A percentile compares a stretch with the other conserved stretches of the same genome.
Conservation (phyloP, 2,329 filamentous ascomycete genomes). For the Ascochyta fabae region DNA sequence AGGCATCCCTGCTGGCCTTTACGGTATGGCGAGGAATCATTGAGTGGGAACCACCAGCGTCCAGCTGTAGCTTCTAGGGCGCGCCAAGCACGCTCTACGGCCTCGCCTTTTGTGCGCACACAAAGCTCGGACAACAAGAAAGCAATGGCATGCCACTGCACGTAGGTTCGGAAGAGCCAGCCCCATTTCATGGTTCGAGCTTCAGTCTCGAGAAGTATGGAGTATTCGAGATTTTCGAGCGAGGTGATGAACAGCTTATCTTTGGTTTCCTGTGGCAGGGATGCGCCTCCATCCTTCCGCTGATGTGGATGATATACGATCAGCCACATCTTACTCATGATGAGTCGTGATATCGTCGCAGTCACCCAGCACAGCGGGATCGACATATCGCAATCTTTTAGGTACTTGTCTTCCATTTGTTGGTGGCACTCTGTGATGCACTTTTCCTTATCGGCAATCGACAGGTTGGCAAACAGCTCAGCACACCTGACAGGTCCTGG, state of each 20-base stretch:
- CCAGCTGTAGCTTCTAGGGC: conserved; percentile 59
- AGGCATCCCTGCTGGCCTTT: conserved; percentile 58
- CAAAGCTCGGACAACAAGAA: conserved; percentile 68
- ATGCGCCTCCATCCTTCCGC: conserved; percentile 62
- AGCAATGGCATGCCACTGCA: conserved; percentile 70
- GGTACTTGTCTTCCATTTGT: conserved; percentile 57
- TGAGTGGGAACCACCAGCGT: conserved; percentile 50
- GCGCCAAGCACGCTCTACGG: conserved; percentile 66
- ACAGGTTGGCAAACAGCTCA: conserved; percentile 53
- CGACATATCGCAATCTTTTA: conserved; percentile 60
- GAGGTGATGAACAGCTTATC: conserved; percentile 74
- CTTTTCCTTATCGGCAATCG: conserved; percentile 56
- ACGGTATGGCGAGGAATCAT: conserved; percentile 28
- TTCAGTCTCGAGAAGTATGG: conserved; percentile 69
- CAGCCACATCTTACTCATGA: conserved; percentile 80
- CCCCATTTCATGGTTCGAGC: conserved; percentile 67
- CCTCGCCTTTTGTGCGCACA: conserved; percentile 61
- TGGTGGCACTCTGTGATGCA: conserved; percentile 58
- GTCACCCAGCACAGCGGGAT: conserved; percentile 71
- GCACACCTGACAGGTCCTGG: conserved; percentile 52
- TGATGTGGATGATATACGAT: conserved; percentile 78
- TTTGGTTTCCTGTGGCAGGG: conserved; percentile 66
- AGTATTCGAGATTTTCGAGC: conserved; percentile 77
- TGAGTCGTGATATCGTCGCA: conserved; percentile 71
- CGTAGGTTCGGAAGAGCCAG: conserved; percentile 69